Conservation (phyloP, 768 basidiomycete genomes). For the Auriscalpium orientale region DNA sequence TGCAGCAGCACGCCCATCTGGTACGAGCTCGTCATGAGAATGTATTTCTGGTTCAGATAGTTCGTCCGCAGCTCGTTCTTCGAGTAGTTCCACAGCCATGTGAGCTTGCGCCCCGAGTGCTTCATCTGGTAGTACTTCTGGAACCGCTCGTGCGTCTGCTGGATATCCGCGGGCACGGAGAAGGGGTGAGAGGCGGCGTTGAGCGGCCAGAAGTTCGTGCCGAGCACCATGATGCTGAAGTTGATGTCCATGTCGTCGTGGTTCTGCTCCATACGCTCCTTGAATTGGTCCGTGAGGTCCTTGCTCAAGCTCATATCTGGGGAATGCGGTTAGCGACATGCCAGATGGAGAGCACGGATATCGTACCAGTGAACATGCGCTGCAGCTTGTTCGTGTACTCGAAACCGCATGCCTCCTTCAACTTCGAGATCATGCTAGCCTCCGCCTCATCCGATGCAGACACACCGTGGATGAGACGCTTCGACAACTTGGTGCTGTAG, state of each 20-base stretch:
- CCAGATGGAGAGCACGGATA: background rate
- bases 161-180: conserved; percentile 81
- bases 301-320: conserved; percentile 92
- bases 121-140: conserved; percentile 89
- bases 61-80: conserved; percentile 95
- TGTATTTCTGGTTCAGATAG: conserved; percentile 91
- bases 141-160: conserved; percentile 86
- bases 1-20: conserved; percentile 93
- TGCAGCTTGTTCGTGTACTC: conserved; percentile 95
- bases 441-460: conserved; percentile 96
- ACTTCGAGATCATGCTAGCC: conserved; percentile 94
- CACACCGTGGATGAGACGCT: conserved; percentile 83
- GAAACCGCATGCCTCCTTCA: conserved; percentile 95
- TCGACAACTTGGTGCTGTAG: conserved; percentile 90
- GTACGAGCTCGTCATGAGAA: conserved; percentile 90
- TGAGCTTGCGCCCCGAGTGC: conserved; percentile 90
- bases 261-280: conserved; percentile 82
- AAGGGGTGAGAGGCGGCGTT: conserved; percentile 80
- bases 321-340: background rate
- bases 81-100: conserved; percentile 98
- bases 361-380: conserved; percentile 90
- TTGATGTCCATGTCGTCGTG: conserved; percentile 84
- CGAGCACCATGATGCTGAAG: conserved; percentile 89
- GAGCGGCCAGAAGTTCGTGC: conserved; percentile 94
- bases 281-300: conserved; percentile 92